Evolutionary conservation across 2,329 filamentous ascomycete species (phyloP), one percentile per base, ranked within the genome.

Genomic region (Aspergillus aculeatus): DNA sequence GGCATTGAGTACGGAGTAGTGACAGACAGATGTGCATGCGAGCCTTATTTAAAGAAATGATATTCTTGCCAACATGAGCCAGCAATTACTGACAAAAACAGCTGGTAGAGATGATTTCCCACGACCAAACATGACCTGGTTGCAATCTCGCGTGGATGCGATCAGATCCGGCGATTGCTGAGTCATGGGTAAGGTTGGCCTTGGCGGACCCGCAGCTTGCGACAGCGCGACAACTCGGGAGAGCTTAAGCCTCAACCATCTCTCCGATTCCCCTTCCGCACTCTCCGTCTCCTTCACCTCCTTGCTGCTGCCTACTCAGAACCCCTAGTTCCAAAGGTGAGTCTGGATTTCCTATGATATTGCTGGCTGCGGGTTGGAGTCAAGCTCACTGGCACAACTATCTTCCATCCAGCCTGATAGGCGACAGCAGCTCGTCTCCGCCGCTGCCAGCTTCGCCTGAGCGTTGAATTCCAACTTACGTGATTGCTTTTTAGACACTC

Each of bases 171-270:
- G 35, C 21, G 19, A n/a, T 2, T 49, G 68, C 64, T 72, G 66
- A 71, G 61, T 71, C 70, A 73, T 60, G 65, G 35, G 56, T 19
- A 26, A 26, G 23, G 44, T n/a, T 29, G 48, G 54, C 50, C 69
- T 73, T 73, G 71, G 71, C 69, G 64, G 70, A 73, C 68, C 71
- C 71, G 70, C 71, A 64, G 67, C 66, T 69, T 72, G 69, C 71
- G 69, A 71, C 70, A 58, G 62, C 65, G 62, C 64, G 66, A 66
- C 65, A 62, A 60, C 58, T 65, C 56, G 26, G 9, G 44, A 51
- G 58, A 60, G 57, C 56, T 62, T 56, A 59, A 60, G 62, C 56
- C 50, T 59, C 59, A 50, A 50, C 56, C 58, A 57, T 64, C 66
- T 64, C 64, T 61, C 63, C 62, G 54, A 56, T 54, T 56, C 56